Percentiles rank a stretch among this genome's conserved stretches.
phyloP scores from a whole-genome alignment of 2,329 filamentous ascomycete species.

The Malbranchea cinnamomea region DNA sequence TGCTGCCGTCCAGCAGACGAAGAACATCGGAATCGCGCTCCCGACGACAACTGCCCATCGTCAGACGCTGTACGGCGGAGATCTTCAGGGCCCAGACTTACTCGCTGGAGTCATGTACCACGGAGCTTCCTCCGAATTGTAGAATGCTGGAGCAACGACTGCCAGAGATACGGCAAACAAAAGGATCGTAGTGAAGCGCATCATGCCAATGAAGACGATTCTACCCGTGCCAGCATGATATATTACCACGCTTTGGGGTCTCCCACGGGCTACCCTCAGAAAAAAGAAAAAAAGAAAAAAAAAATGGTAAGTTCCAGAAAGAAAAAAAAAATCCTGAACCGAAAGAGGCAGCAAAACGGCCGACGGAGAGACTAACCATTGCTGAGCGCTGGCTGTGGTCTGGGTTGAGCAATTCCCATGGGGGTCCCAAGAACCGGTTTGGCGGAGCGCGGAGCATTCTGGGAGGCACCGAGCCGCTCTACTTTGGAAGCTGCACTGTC shows the following conservation, averaged over 20 bases:
- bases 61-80: background rate
- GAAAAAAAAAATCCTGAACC: background rate
- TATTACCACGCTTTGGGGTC: conserved; percentile 42
- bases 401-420: conserved; percentile 4
- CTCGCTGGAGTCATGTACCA: conserved; percentile 27
- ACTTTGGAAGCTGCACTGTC: too few species aligned
- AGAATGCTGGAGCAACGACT: conserved; percentile 47
- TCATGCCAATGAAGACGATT: conserved; percentile 51
- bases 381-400: conserved; percentile 3
- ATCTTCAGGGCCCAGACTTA: conserved; percentile 13
- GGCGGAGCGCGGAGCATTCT: too few species aligned
- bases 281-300: background rate
- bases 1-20: conserved; percentile 48
- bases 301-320: background rate
- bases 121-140: conserved; percentile 24
- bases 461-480: background rate
- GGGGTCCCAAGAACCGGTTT: conserved; percentile 8
- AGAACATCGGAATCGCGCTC: conserved; percentile 49
- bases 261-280: conserved; percentile 15
- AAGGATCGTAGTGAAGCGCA: conserved; percentile 58
- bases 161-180: conserved; percentile 51
- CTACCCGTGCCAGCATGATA: conserved; percentile 59
- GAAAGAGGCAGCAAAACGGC: too few species aligned
- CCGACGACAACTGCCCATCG: conserved; percentile 38
- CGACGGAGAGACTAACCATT: conserved; percentile 1